Percentiles rank a stretch among this genome's conserved stretches.
Evolutionary conservation across 257 asterid genomes (phyloP).

Genomic region (Craterostigma plantagineum): DNA sequence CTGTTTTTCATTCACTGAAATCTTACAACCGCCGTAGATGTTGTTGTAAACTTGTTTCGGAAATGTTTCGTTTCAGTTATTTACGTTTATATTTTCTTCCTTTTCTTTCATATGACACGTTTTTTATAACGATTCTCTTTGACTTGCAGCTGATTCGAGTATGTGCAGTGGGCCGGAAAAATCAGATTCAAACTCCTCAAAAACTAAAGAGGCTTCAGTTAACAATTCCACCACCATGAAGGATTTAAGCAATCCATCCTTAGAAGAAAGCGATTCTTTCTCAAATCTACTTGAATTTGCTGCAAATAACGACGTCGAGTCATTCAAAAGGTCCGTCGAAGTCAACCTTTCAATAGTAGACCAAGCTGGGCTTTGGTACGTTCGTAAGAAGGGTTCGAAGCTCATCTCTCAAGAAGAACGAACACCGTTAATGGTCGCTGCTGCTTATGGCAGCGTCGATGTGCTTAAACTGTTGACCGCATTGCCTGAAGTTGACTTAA

Average conservation of each 20-base stretch:
- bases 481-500: conserved; percentile 1
- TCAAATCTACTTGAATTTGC: not conserved
- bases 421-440: conserved; percentile 2
- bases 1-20: too few species aligned
- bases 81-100: not conserved
- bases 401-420: not conserved
- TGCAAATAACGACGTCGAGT: conserved; percentile 1
- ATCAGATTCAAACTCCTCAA: conserved; percentile 1
- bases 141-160: conserved; percentile 3
- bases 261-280: not conserved
- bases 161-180: conserved; percentile 3
- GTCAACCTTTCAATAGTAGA: not conserved
- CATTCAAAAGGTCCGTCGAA: not conserved
- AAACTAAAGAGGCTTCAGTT: not conserved
- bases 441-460: not conserved
- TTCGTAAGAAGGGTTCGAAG: not conserved
- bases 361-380: not conserved
- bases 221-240: not conserved
- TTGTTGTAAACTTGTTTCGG: not conserved
- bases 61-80: not conserved
- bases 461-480: not conserved
- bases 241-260: not conserved
- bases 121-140: not conserved
- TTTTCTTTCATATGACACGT: not conserved
- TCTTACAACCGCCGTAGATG: too few species aligned